Evolutionary conservation across 2,329 filamentous ascomycete species (phyloP).

Genomic region (Cordyceps sp.): DNA sequence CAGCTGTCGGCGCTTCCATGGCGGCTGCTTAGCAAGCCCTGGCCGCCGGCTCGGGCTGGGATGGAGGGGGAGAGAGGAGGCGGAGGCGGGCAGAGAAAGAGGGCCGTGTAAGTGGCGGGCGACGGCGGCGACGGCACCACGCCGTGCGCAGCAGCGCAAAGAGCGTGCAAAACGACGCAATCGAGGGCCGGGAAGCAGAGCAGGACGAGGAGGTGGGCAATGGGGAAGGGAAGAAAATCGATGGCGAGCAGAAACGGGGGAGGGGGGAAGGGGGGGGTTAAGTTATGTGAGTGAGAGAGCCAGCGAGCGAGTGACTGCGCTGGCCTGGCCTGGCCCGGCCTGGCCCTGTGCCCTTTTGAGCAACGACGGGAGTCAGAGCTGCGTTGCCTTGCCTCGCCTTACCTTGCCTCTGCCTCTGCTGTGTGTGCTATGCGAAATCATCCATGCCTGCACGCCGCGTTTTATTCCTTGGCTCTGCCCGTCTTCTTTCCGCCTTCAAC

Average conservation of each 20-base stretch:
- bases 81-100: too few relatives aligned
- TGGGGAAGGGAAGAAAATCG: not conserved
- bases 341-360: not conserved
- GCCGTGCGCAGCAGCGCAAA: not conserved
- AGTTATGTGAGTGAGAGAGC: constrained; percentile 16
- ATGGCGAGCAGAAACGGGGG: constrained; percentile 12
- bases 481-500: too few relatives aligned
- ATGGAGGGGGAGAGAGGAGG: too few relatives aligned
- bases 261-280: constrained; percentile 18
- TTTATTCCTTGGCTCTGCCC: too few relatives aligned
- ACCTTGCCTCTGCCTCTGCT: too few relatives aligned
- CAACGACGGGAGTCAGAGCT: not conserved
- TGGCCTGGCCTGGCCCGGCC: not conserved
- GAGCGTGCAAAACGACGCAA: not conserved
- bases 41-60: too few relatives aligned
- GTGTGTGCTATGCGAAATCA: too few relatives aligned
- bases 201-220: constrained; percentile 1
- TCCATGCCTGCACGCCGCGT: too few relatives aligned
- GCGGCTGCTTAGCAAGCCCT: too few relatives aligned
- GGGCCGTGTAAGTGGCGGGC: constrained; percentile 1
- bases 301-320: not conserved
- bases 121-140: not conserved
- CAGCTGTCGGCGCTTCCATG: too few relatives aligned
- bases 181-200: constrained; percentile 1
- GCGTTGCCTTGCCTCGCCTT: not conserved